Percentiles rank a stretch among this genome's conserved stretches.
Evolutionary conservation across 2,329 filamentous ascomycete species (phyloP).

Genomic region (Diplodia sapinea): DNA sequence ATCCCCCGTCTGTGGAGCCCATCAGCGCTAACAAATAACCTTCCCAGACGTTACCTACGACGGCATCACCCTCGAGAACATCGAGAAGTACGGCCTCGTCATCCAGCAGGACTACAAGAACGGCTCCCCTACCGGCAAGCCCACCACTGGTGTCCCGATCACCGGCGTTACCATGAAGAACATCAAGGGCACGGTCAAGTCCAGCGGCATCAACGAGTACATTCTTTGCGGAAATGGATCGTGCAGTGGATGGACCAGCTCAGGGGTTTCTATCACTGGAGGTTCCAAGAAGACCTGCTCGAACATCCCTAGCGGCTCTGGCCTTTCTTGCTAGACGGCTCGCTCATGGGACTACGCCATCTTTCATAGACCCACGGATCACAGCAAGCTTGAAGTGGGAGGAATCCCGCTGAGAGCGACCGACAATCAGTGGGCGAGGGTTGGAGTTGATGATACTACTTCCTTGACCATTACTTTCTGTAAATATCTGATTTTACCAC

Average conservation of each 20-base stretch:
- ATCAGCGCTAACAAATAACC: neutral
- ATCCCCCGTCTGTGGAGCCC: neutral
- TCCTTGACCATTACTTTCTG: conserved; percentile 19
- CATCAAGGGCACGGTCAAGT: conserved; percentile 49
- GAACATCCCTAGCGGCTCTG: conserved; percentile 43
- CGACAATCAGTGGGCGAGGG: too few species aligned
- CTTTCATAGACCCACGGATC: too few species aligned
- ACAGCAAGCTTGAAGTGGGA: too few species aligned
- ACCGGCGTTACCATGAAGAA: conserved; percentile 50
- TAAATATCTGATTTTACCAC: conserved; percentile 17
- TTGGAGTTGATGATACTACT: too few species aligned
- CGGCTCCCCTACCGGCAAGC: conserved; percentile 50
- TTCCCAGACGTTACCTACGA: conserved; percentile 50
- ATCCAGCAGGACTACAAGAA: conserved; percentile 61
- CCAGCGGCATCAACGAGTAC: conserved; percentile 52
- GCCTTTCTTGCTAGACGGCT: conserved; percentile 42
- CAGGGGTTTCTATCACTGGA: conserved; percentile 48
- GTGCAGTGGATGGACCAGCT: conserved; percentile 63
- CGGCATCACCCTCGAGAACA: conserved; percentile 54
- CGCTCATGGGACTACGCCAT: neutral
- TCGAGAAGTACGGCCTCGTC: conserved; percentile 58
- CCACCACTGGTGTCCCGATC: conserved; percentile 57
- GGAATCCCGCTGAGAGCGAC: too few species aligned
- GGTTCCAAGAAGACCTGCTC: conserved; percentile 46
- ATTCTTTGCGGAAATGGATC: conserved; percentile 61